A percentile compares a stretch with the other conserved stretches of the same genome.
Evolutionary conservation across 345 rosid species (phyloP).

Genomic region (Euphorbia tirucalli): DNA sequence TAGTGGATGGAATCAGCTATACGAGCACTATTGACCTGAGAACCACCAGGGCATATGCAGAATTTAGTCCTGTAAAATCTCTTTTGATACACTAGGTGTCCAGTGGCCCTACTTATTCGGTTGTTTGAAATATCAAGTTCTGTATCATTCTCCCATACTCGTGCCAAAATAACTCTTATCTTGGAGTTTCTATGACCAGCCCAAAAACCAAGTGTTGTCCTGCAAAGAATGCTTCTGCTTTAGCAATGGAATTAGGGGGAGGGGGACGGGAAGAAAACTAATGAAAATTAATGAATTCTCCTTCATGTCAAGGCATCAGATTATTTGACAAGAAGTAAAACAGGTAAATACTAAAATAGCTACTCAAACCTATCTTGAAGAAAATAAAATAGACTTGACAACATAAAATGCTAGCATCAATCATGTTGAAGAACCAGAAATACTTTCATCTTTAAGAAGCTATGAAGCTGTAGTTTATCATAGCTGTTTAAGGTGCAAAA

Average conservation of each 20-base stretch:
- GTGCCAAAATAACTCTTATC: constrained; percentile 91
- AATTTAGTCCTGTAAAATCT: constrained; percentile 84
- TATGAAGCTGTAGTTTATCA: not conserved
- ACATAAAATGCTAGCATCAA: not conserved
- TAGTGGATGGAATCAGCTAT: constrained; percentile 95
- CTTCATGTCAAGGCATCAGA: not conserved
- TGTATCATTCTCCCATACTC: constrained; percentile 92
- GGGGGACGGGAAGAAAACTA: not conserved
- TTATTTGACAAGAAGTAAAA: not conserved
- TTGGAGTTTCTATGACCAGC: constrained; percentile 95
- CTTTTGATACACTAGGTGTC: constrained; percentile 81
- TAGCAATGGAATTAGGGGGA: constrained; percentile 10
- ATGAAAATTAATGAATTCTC: not conserved
- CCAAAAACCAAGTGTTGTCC: constrained; percentile 94
- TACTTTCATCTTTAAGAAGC: not conserved
- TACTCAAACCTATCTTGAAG: not conserved
- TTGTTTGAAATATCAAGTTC: constrained; percentile 87
- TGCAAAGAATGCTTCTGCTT: constrained; percentile 36
- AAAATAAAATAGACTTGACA: constrained; percentile 2
- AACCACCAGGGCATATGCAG: constrained; percentile 97
- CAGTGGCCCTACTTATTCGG: constrained; percentile 82
- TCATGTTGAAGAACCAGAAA: not conserved
- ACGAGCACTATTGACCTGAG: constrained; percentile 97
- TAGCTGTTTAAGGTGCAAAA: not conserved
- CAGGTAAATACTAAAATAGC: not conserved